Evolutionary conservation across 352 stramenopile genomes (phyloP), one percentile per base, ranked within the genome.

Genomic region (Globisporangium solare): DNA sequence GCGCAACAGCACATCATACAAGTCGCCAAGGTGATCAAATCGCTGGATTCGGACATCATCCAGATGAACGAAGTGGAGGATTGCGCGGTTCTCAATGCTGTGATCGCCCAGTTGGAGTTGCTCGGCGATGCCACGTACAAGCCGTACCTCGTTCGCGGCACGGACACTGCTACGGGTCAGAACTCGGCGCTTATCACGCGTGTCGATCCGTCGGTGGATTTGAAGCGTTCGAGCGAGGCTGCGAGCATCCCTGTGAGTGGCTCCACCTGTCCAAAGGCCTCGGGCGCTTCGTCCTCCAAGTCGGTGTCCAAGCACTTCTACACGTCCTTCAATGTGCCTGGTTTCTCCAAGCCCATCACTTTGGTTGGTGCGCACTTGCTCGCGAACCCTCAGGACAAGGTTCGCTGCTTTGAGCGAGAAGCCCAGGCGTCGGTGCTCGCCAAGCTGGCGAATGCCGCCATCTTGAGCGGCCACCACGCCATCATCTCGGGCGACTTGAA

Each of bases 401-500:
- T 51, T 2, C 76, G 79, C 24, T 86, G 76, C 60, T 78, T 65
- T 48, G 76, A 87, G 56, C 74, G 79, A 18, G 79, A 89, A 60
- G 79, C 66, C 3, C 79, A 89, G 56, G 79, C 79, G 2, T 73
- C 69, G 21, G 74, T 89, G 18, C 58, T 88, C 2, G 58, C 76
- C 2, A 64, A 55, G 45, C 39, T 86, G 24, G 74, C 67, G 15
- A 74, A 78, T 39, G 65, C 54, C 47, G 66, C 73, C 4, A 62
- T 84, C n/a, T 52, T 52, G 17, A 64, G 62, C 21, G 71, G 70
- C 24, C 63, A 86, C 63, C 73, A 89, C 56, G 67, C 76, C 43
- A 84, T 88, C 62, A 56, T 88, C 59, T 83, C 77, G 12, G 76
- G 79, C 3, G 76, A 89, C 59, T 60, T 89, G 46, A 89, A 89